Percentiles rank a stretch among this genome's conserved stretches.
phyloP scores from a whole-genome alignment of 2,329 filamentous ascomycete genomes.

The Arthroderma sp. region DNA sequence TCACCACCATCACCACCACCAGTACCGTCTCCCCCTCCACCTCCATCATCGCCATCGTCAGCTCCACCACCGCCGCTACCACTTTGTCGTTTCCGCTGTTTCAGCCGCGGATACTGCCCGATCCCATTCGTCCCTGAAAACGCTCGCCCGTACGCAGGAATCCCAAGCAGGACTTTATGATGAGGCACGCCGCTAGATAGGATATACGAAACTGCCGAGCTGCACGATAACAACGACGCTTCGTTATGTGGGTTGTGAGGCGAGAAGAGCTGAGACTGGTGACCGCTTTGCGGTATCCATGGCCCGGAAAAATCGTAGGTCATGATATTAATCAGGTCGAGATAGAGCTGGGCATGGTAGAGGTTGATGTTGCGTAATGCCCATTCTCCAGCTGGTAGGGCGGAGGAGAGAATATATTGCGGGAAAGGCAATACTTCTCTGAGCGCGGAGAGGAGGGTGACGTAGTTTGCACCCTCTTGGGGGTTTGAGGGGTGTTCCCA shows the following conservation, averaged over 20 bases:
- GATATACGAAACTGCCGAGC: conserved; percentile 53
- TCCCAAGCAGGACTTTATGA: conserved; percentile 60
- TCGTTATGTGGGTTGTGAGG: conserved; percentile 42
- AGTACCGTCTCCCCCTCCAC: not conserved
- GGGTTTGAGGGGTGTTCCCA: conserved; percentile 63
- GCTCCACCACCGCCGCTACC: not conserved
- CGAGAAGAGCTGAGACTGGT: conserved; percentile 63
- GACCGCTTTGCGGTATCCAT: conserved; percentile 55
- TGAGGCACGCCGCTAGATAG: conserved; percentile 52
- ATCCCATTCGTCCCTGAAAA: conserved; percentile 54
- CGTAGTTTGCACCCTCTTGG: conserved; percentile 56
- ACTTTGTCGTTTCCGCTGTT: not conserved
- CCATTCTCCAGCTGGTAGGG: conserved; percentile 54
- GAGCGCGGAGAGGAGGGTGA: conserved; percentile 52
- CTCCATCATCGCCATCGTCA: conserved; percentile 11
- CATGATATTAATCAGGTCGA: conserved; percentile 68
- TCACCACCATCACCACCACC: conserved; percentile 11
- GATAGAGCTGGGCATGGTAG: conserved; percentile 45
- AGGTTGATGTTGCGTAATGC: conserved; percentile 59
- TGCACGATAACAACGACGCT: conserved; percentile 45
- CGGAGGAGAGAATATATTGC: conserved; percentile 56
- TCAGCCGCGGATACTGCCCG: conserved; percentile 44
- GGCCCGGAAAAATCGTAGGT: conserved; percentile 66
- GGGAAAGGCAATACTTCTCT: conserved; percentile 56
- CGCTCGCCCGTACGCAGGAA: conserved; percentile 62